Base-by-base conservation (phyloP, 2,329 filamentous ascomycete species). In the Samsoniella hepiali region DNA sequence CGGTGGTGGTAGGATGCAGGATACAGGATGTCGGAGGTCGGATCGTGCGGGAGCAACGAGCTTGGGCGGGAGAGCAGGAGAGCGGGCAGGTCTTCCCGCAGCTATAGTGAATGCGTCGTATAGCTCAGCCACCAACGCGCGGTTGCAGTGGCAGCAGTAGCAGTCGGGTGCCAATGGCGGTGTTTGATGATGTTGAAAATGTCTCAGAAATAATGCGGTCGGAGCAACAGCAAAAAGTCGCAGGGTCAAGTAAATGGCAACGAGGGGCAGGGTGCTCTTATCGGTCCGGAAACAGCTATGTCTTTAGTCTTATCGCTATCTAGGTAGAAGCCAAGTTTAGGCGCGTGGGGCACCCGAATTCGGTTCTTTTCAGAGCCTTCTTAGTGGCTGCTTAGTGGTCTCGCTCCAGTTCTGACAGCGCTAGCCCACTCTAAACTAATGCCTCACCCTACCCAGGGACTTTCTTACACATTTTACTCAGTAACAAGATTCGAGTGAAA, bases 241-340 rank as follows among this genome's bases (percentile, higher is more conserved):
- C 58, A 60, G 36, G 5, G 34, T 42, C 17, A 13, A 32, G 5
- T 58, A 5, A 2, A 42, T 32, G 10, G 2, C 17, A 40, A 53
- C 47, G 58, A 60, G 58, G 58, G 58, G 58, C 58, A 60, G 29
- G 47, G 40, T 44, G 58, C 58, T 60, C 58, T 60, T 60, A 60
- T 60, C 58, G 49, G 58, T 60, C 58, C 58, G 58, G 47, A 54
- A 53, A 9, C 58, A 60, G n/a, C 58, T 45, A 38, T 10, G 22
- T 22, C 22, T 22, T 22, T 10, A 38, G 36, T 10, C 10, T 38
- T 38, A 60, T 60, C 58, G 55, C 55, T 58, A 58, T 58, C 45
- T 60, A 22, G 22, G 22, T 22, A 22, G 38, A 29, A 44, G 8
- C 38, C 17, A 53, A 47, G 3, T n/a, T 36, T 42, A 42, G 13